These are phyloP conservation scores for Dimargaris cristalligena DNA, from an alignment of 192 early-diverging fungal species.

Conservation along the genomic window DNA sequence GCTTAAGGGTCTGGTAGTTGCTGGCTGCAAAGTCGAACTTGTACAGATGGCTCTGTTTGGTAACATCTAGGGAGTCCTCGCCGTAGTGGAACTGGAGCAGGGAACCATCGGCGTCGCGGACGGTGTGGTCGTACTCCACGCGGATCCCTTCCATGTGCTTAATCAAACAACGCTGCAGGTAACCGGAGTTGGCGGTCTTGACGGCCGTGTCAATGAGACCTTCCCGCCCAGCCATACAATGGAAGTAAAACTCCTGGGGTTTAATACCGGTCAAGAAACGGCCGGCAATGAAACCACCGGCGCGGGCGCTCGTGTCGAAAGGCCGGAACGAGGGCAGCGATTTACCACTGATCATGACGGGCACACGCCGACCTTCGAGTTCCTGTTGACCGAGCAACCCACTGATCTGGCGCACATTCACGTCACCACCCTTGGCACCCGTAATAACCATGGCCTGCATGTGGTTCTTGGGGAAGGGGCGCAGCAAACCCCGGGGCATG, in stretches of 20 bases:
- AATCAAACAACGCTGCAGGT: constrained; percentile 96
- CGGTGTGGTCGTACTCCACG: constrained; percentile 95
- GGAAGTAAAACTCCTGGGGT: constrained; percentile 83
- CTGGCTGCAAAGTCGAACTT: constrained; percentile 88
- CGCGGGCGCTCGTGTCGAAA: constrained; percentile 74
- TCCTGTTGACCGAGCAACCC: constrained; percentile 95
- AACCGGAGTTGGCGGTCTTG: constrained; percentile 97
- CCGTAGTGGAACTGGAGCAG: constrained; percentile 98
- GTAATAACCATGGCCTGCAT: constrained; percentile 99
- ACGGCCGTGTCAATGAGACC: constrained; percentile 99
- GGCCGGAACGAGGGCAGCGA: constrained; percentile 86
- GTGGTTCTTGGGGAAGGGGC: constrained; percentile 85
- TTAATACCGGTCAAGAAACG: constrained; percentile 98
- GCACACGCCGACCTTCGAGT: constrained; percentile 93
- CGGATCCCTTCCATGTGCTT: constrained; percentile 93
- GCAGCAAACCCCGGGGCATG: constrained; percentile 22
- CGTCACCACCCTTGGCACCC: constrained; percentile 91
- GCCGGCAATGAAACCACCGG: constrained; percentile 92
- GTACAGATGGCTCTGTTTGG: constrained; percentile 76
- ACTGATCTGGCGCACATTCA: constrained; percentile 95
- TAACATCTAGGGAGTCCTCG: constrained; percentile 92
- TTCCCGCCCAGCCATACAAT: constrained; percentile 99
- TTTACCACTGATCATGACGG: constrained; percentile 94
- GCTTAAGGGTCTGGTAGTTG: constrained; percentile 68
- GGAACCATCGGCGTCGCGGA: constrained; percentile 87